A percentile compares a stretch with the other conserved stretches of the same genome.
phyloP scores from a whole-genome alignment of 2,329 filamentous ascomycete genomes.

The Gaeumannomyces tritici region DNA sequence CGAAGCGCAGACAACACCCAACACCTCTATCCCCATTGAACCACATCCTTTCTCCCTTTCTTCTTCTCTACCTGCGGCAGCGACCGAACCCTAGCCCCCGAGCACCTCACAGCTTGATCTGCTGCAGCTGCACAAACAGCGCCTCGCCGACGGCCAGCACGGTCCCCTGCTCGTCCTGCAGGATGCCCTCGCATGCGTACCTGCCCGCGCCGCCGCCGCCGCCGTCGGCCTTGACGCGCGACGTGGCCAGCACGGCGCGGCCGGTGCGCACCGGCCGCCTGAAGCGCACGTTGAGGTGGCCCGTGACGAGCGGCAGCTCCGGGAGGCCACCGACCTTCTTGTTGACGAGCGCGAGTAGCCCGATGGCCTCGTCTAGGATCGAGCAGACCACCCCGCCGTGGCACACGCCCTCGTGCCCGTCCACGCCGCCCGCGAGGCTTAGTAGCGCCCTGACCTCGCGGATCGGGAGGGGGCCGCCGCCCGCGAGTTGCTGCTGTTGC shows the following conservation, averaged over 20 bases:
- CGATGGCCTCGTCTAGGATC: conserved; percentile 48
- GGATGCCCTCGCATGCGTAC: conserved; percentile 33
- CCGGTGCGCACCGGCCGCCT: conserved; percentile 37
- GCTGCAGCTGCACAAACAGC: conserved; percentile 30
- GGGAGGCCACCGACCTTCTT: conserved; percentile 9
- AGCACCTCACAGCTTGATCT: background rate
- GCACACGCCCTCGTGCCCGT: conserved; percentile 39
- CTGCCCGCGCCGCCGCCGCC: conserved; percentile 32
- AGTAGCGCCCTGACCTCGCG: conserved; percentile 21
- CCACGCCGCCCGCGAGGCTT: conserved; percentile 38
- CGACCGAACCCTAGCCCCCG: background rate
- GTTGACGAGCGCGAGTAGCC: conserved; percentile 37
- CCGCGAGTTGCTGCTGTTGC: background rate
- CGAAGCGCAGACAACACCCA: no score
- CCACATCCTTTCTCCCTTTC: no score
- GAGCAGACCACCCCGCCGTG: conserved; percentile 50
- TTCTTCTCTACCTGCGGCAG: no score
- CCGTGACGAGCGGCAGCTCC: conserved; percentile 30
- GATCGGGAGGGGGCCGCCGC: conserved; percentile 7
- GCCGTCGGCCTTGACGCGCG: conserved; percentile 28
- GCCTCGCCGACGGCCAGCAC: conserved; percentile 41
- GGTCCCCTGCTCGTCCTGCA: conserved; percentile 37
- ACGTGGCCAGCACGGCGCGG: conserved; percentile 32
- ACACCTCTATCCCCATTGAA: no score
- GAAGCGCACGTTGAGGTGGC: conserved; percentile 46